Conservation (phyloP, 768 basidiomycete species). For the Imleria badia region DNA sequence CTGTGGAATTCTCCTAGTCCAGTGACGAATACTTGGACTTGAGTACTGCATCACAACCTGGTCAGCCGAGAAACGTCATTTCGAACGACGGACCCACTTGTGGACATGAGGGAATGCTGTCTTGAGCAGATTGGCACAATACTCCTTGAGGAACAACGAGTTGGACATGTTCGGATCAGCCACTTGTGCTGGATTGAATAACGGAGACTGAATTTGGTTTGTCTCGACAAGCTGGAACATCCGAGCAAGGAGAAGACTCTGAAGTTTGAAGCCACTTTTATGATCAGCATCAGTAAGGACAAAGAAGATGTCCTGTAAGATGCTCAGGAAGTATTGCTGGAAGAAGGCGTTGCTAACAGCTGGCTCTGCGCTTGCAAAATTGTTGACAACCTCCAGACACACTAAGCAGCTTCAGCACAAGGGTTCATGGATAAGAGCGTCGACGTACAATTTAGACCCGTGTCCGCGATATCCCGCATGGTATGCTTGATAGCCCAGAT, state of each 20-base stretch:
- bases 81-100: constrained; percentile 48
- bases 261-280: constrained; percentile 97
- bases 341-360: constrained; percentile 89
- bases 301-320: constrained; percentile 95
- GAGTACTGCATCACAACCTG: constrained; percentile 45
- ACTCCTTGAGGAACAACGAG: constrained; percentile 75
- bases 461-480: constrained; percentile 97
- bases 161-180: constrained; percentile 75
- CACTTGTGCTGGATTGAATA: constrained; percentile 78
- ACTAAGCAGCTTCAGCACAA: constrained; percentile 45
- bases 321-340: constrained; percentile 91
- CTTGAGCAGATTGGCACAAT: constrained; percentile 82
- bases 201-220: constrained; percentile 73
- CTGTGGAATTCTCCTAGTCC: constrained; percentile 70
- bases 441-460: constrained; percentile 67
- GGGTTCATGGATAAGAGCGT: neutral
- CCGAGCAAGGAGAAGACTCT: constrained; percentile 87
- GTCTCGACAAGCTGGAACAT: constrained; percentile 92
- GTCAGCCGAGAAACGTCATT: constrained; percentile 9
- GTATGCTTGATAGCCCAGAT: constrained; percentile 99
- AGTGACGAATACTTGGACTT: constrained; percentile 68
- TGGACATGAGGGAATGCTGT: constrained; percentile 92
- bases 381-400: constrained; percentile 92
- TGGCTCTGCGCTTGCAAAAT: constrained; percentile 81
- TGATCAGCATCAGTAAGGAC: constrained; percentile 98